Conservation (phyloP, 306 rosid species). For the Castanea crenata region DNA sequence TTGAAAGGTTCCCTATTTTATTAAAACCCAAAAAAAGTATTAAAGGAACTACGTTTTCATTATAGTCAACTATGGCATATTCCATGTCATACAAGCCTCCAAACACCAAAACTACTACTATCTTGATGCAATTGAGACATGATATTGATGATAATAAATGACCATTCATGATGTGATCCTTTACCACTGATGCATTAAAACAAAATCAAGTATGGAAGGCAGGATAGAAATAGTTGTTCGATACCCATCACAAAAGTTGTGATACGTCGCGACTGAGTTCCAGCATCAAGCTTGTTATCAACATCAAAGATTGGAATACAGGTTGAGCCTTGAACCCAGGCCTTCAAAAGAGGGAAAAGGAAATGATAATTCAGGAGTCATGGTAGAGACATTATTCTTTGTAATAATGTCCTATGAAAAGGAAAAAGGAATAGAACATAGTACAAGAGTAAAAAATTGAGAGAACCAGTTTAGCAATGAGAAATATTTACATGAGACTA, state of each 20-base stretch:
- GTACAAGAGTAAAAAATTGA: background rate
- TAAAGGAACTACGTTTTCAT: background rate
- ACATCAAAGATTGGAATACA: slow-evolving; percentile 90
- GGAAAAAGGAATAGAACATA: background rate
- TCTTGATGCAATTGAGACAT: background rate
- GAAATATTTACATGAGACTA: background rate
- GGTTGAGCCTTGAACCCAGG: slow-evolving; percentile 85
- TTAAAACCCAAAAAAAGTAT: too few species aligned
- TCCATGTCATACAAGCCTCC: background rate
- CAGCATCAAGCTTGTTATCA: slow-evolving; percentile 49
- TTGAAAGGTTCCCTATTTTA: too few species aligned
- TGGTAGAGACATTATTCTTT: background rate
- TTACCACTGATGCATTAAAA: too few species aligned
- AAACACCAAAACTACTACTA: background rate
- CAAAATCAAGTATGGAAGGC: slow-evolving; percentile 10
- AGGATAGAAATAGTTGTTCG: slow-evolving; percentile 8
- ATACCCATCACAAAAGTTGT: slow-evolving; percentile 71
- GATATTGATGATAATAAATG: background rate
- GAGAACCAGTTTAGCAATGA: slow-evolving; percentile 12
- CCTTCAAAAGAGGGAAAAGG: slow-evolving; percentile 49
- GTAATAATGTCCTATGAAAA: background rate
- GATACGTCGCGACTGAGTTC: slow-evolving; percentile 60
- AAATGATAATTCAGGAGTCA: slow-evolving; percentile 3
- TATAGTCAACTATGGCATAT: background rate
- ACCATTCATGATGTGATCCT: background rate